Evolutionary conservation across 192 early-diverging fungal species (phyloP).

Genomic region (Thoreauomyces humboldtii): DNA sequence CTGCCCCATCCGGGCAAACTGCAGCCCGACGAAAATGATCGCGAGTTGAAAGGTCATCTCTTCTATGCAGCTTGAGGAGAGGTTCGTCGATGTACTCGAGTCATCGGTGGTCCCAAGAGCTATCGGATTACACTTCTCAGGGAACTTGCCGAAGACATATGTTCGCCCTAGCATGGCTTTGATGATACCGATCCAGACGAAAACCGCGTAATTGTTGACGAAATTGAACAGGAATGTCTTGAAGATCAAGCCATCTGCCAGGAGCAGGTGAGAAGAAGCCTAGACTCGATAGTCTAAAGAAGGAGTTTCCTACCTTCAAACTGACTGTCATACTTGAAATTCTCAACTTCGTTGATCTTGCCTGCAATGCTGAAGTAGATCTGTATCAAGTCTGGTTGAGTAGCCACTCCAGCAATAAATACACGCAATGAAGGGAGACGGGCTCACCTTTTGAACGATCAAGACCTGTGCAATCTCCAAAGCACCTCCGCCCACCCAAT

Average conservation of each 20-base stretch:
- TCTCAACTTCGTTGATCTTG: background rate
- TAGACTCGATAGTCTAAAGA: background rate
- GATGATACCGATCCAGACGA: slow-evolving; percentile 60
- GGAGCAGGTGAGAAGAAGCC: background rate
- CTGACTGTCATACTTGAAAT: slow-evolving; percentile 15
- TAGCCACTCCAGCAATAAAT: background rate
- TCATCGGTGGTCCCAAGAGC: background rate
- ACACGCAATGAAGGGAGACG: background rate
- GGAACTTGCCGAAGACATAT: background rate
- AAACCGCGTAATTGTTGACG: slow-evolving; percentile 59
- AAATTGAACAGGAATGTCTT: slow-evolving; percentile 63
- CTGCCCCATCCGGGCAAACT: slow-evolving; percentile 32
- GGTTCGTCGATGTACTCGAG: too few species aligned
- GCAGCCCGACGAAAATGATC: slow-evolving; percentile 52
- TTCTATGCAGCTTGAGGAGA: slow-evolving; percentile 46
- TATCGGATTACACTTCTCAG: background rate
- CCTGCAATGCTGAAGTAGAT: background rate
- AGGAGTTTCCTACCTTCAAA: slow-evolving; percentile 7
- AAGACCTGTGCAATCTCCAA: slow-evolving; percentile 18
- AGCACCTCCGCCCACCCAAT: background rate
- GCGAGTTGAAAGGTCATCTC: slow-evolving; percentile 60
- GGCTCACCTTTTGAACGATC: slow-evolving; percentile 18
- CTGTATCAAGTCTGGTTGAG: too few species aligned
- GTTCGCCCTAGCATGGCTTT: slow-evolving; percentile 31
- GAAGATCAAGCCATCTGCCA: slow-evolving; percentile 44